phyloP scores from a whole-genome alignment of 2,329 filamentous ascomycete species.

The Phyllosticta paracitricarpa region DNA sequence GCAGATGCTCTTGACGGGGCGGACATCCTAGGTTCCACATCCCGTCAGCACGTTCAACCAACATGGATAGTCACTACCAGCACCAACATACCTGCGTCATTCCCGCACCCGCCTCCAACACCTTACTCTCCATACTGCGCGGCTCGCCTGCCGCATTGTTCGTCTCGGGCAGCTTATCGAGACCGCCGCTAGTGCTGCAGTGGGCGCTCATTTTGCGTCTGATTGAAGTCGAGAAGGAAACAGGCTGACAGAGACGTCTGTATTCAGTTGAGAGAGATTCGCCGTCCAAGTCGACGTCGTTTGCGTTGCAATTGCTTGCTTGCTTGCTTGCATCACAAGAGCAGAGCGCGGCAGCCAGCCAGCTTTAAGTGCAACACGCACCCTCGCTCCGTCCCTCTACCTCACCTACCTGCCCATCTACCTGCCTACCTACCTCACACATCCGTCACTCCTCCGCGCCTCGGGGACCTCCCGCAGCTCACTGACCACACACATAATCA shows the following conservation, averaged over 20 bases:
- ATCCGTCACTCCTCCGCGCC: background rate
- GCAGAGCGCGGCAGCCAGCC: too few species aligned
- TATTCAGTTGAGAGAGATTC: too few species aligned
- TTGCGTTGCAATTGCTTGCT: too few species aligned
- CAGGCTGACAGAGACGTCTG: too few species aligned
- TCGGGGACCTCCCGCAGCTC: background rate
- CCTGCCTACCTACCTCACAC: too few species aligned
- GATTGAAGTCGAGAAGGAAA: background rate
- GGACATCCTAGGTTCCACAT: slow-evolving; percentile 46
- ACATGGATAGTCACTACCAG: background rate
- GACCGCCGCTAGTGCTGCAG: slow-evolving; percentile 7
- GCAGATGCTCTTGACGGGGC: slow-evolving; percentile 64
- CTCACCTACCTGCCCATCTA: too few species aligned
- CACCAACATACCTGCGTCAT: slow-evolving; percentile 41
- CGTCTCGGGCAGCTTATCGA: slow-evolving; percentile 28
- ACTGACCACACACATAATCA: background rate
- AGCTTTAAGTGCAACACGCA: too few species aligned
- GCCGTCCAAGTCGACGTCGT: too few species aligned
- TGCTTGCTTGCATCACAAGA: too few species aligned
- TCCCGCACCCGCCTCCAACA: slow-evolving; percentile 52
- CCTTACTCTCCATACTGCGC: slow-evolving; percentile 45
- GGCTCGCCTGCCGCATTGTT: slow-evolving; percentile 40
- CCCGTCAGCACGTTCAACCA: background rate
- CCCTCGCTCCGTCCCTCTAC: too few species aligned
- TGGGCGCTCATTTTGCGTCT: background rate